Conservation (phyloP, 768 basidiomycete species). For the Phanerodontia chrysosporium region DNA sequence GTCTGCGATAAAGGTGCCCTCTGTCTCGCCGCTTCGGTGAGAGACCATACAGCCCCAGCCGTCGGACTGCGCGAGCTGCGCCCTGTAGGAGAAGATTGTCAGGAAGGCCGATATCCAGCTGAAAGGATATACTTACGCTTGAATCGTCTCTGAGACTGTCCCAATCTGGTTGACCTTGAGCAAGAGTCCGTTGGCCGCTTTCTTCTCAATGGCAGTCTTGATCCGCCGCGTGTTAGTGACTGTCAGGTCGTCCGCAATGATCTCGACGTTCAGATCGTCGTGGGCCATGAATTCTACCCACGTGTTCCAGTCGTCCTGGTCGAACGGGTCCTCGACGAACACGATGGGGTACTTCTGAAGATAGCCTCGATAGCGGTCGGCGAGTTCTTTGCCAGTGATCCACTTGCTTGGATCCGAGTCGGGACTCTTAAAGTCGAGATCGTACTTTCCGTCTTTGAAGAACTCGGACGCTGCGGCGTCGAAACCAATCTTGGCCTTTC, state of each 20-base stretch:
- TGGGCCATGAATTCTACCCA: constrained; percentile 88
- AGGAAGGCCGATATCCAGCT: constrained; percentile 56
- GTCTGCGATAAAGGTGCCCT: constrained; percentile 95
- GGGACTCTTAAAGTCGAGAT: constrained; percentile 98
- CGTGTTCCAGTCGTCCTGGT: constrained; percentile 99
- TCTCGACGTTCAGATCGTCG: constrained; percentile 84
- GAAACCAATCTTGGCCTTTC: constrained; percentile 97
- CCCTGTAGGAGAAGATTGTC: constrained; percentile 40
- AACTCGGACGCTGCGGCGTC: constrained; percentile 99
- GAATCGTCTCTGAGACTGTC: constrained; percentile 97
- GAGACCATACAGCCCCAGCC: constrained; percentile 99
- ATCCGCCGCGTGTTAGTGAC: constrained; percentile 97
- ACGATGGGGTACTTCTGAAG: constrained; percentile 93
- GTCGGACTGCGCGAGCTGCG: constrained; percentile 91
- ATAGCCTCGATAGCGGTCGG: constrained; percentile 83
- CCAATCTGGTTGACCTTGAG: constrained; percentile 99
- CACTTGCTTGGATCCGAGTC: constrained; percentile 97
- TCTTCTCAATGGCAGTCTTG: constrained; percentile 99
- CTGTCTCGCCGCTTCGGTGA: constrained; percentile 97
- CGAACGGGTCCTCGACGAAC: constrained; percentile 97
- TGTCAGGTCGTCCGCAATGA: constrained; percentile 94
- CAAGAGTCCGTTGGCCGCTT: constrained; percentile 97
- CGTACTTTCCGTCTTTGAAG: constrained; percentile 99
- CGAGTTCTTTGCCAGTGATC: constrained; percentile 90
- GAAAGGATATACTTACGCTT: constrained; percentile 76